A percentile compares a stretch with the other conserved stretches of the same genome.
These are phyloP conservation scores for Syzygium aromaticum DNA, from an alignment of 345 rosid species.

Conservation along the genomic window DNA sequence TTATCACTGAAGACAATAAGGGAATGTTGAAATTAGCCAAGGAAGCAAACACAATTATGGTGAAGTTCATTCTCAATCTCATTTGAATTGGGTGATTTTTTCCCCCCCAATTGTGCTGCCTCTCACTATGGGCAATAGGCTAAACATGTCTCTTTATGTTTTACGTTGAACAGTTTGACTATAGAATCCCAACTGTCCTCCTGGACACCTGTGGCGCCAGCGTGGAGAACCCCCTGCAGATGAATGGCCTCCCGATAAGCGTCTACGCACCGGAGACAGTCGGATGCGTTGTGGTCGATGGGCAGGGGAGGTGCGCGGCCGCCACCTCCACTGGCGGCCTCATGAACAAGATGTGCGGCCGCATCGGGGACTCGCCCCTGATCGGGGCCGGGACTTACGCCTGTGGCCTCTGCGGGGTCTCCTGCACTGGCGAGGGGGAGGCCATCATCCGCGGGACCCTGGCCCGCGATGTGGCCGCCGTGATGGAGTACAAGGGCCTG, in stretches of 20 bases:
- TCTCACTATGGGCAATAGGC: background rate
- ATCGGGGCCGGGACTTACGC: conserved; percentile 98
- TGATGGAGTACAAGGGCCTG: conserved; percentile 93
- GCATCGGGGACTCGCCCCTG: conserved; percentile 93
- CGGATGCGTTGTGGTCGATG: conserved; percentile 88
- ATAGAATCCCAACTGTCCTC: conserved; percentile 52
- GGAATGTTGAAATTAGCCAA: conserved; percentile 85
- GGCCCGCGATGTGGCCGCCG: conserved; percentile 91
- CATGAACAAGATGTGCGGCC: conserved; percentile 83
- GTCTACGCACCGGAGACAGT: conserved; percentile 91
- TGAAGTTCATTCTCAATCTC: conserved; percentile 6
- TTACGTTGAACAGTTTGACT: conserved; percentile 56
- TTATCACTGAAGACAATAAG: conserved; percentile 75
- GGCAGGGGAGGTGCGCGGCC: conserved; percentile 74
- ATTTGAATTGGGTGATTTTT: background rate
- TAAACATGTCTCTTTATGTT: background rate
- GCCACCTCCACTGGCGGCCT: conserved; percentile 95
- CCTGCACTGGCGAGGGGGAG: conserved; percentile 97
- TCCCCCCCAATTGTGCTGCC: background rate
- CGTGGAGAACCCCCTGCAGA: conserved; percentile 43
- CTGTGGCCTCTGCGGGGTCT: conserved; percentile 61
- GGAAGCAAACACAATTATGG: conserved; percentile 89
- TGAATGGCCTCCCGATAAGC: conserved; percentile 94
- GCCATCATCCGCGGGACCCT: conserved; percentile 81
- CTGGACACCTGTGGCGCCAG: conserved; percentile 43